Evolutionary conservation across 441 rosid species (phyloP), one percentile per base, ranked within the genome.

Genomic region (Populus trichocarpa): DNA sequence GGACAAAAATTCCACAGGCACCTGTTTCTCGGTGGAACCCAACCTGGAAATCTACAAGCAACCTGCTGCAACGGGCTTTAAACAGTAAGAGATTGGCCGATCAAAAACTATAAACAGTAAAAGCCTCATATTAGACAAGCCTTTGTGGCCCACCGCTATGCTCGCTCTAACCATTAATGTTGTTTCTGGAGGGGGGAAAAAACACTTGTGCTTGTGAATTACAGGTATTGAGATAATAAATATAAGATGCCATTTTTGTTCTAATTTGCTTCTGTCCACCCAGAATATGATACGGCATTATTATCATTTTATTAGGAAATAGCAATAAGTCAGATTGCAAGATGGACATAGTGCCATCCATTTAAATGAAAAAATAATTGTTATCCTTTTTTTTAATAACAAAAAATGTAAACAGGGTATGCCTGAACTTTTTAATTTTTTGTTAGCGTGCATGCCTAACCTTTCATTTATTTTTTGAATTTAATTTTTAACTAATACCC

Each of bases 121-220:
- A 6, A 53, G 61, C 61, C 61, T 53, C 22, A 6, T 28, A 26
- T 12, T 11, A 2, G 25, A 22, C 20, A 33, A 25, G 59, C 22
- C 42, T 42, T 25, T 36, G 74, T 70, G 79, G 79, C 26, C 30
- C 69, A 25, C 57, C 79, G 69, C 46, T 18, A 14, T 18, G 25
- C 69, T 75, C 57, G 78, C 53, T 75, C 36, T 22, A 0, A 5
- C 61, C 61, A 53, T 53, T 3, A 30, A 30, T 53, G 61, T 18
- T 53, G 61, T 16, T 6, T 53, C 7, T 30, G 32, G 32, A 30
- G n/a, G 32, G 32, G 61, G 61, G 0, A 18, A 4, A 3, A 46
- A 18, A 46, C 18, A 46, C 57, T 46, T 53, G 61, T 53, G 9
- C 61, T 18, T 16, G 61, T 53, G n/a, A 50, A 50, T 50, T 5